Base-by-base conservation (phyloP, 164 flowering plant species). In the Chimonanthus praecox region DNA sequence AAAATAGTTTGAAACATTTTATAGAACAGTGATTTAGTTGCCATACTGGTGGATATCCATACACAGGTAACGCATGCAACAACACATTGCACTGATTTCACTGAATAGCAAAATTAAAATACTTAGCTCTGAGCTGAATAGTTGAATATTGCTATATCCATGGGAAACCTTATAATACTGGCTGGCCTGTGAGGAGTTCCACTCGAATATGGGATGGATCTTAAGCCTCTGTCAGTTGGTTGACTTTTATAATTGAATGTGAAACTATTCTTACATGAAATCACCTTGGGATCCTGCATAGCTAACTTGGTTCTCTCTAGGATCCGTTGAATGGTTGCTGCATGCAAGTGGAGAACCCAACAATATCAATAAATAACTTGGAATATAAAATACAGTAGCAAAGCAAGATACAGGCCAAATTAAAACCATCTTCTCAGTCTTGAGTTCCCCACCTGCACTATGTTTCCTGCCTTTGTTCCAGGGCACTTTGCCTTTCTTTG, bases 401-500 rank as follows among this genome's bases (percentile, higher is more conserved):
- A 63, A 21, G 47, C 18, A 48, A 47, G 45, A 46, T 47, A 48
- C 4, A 47, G 21, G 33, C n/a, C 15, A 47, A 7, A 44, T 3
- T 18, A 58, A 71, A 49, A 21, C 46, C 47, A 15, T 5, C 48
- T 33, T 33, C 33, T 33, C 33, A 48, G 18, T 62, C 67, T 62
- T 62, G 46, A 68, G 62, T 64, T 78, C 49, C 76, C 45, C 21
- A 92, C 99, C 99, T 77, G 90, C 78, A 82, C 92, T 93, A 76
- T 96, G 99, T 81, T 92, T 96, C 84, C 87, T 88, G 75, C 99
- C 98, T 81, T 88, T 92, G 87, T 96, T 96, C 99, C 99, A 96
- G 18, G 99, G 94, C 2, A 86, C 84, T 48, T 87, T 88, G 47
- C 97, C 99, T 79, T 87, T 94, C 79, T 92, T 94, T 70, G 98